Percentiles rank a stretch among this genome's conserved stretches.
Conservation (phyloP, 805 yeast genomes). For the Pichia occidentalis region DNA sequence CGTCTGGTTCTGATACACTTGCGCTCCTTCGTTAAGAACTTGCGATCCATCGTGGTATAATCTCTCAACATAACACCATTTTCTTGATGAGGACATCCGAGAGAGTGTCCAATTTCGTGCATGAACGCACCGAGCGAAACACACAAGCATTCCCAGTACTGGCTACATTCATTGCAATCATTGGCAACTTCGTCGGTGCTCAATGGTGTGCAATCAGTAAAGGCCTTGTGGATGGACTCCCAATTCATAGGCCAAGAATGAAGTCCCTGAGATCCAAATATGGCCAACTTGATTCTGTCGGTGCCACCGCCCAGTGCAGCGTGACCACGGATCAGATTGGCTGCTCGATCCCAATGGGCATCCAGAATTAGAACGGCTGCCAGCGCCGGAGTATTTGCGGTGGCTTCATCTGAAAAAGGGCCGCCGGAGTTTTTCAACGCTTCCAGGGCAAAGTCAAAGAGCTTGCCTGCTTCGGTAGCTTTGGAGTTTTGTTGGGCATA, state of each 20-base stretch:
- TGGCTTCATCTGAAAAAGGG: slow-evolving; percentile 36
- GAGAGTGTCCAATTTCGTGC: slow-evolving; percentile 90
- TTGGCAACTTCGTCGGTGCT: slow-evolving; percentile 75
- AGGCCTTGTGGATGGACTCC: slow-evolving; percentile 61
- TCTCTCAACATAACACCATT: slow-evolving; percentile 88
- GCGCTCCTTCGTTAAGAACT: slow-evolving; percentile 69
- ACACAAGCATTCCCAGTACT: slow-evolving; percentile 85
- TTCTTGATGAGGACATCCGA: slow-evolving; percentile 91
- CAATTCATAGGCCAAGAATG: slow-evolving; percentile 89
- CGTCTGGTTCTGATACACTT: slow-evolving; percentile 46
- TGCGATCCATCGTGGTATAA: slow-evolving; percentile 72
- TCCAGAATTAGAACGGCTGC: slow-evolving; percentile 86
- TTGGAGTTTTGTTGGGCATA: slow-evolving; percentile 79
- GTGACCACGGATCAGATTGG: slow-evolving; percentile 65
- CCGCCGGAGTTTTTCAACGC: slow-evolving; percentile 53
- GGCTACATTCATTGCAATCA: slow-evolving; percentile 76
- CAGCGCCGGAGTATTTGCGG: slow-evolving; percentile 45
- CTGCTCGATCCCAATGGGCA: slow-evolving; percentile 67
- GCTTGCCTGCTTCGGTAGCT: slow-evolving; percentile 67
- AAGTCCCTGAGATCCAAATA: slow-evolving; percentile 89
- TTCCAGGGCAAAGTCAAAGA: slow-evolving; percentile 76
- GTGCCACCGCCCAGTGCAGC: slow-evolving; percentile 94
- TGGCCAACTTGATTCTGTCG: slow-evolving; percentile 65
- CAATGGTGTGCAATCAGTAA: slow-evolving; percentile 64
- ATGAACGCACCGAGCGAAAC: slow-evolving; percentile 88